These are phyloP conservation scores for Neurospora sp. DNA, from an alignment of 2,329 filamentous ascomycete genomes.

Conservation along the genomic window DNA sequence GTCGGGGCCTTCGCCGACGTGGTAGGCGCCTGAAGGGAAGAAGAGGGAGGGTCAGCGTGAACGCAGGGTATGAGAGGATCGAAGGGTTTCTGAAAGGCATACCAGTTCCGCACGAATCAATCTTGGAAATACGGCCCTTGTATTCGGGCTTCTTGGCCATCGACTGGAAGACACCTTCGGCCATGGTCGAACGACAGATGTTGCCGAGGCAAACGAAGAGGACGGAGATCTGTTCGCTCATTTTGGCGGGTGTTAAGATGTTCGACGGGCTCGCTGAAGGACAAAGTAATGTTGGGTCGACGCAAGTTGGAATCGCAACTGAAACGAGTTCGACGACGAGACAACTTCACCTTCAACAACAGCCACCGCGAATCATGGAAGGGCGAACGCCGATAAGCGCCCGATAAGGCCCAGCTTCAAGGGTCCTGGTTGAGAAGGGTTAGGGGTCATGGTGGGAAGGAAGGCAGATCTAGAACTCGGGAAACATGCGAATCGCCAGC, in stretches of 20 bases:
- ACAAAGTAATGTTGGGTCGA: neutral
- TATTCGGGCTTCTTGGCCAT: constrained; percentile 53
- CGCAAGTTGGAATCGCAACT: neutral
- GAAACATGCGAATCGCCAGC: neutral
- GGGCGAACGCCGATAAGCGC: neutral
- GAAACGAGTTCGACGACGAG: neutral
- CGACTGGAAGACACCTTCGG: constrained; percentile 81
- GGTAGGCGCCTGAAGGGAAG: constrained; percentile 58
- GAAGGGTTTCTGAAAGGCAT: constrained; percentile 1
- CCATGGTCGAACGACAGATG: constrained; percentile 92
- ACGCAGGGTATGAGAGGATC: neutral
- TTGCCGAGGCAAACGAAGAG: constrained; percentile 96
- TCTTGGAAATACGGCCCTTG: constrained; percentile 47
- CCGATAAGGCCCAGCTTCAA: neutral
- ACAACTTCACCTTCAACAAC: neutral
- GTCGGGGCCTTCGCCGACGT: constrained; percentile 67
- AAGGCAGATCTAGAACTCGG: neutral
- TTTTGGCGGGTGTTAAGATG: constrained; percentile 3
- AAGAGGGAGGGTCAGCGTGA: neutral
- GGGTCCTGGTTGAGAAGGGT: too few species aligned
- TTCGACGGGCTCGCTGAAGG: neutral
- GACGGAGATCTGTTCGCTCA: constrained; percentile 47
- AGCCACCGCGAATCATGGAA: neutral
- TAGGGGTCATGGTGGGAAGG: too few species aligned
- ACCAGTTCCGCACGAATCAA: constrained; percentile 86